Conservation (phyloP, 2,329 filamentous ascomycete species). For the Pseudopyricularia cyperi region DNA sequence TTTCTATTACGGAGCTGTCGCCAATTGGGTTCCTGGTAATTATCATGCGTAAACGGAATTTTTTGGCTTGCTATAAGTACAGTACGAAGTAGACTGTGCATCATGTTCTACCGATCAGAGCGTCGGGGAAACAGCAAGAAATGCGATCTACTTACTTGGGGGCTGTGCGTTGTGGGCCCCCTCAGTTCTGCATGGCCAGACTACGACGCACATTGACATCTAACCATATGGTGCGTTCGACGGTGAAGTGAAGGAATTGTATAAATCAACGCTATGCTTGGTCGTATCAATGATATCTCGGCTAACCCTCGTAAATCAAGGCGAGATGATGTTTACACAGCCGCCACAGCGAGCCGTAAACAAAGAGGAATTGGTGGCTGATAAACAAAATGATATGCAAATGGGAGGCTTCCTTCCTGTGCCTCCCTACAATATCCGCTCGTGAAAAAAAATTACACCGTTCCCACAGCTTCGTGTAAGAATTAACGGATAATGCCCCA, state of each 20-base stretch:
- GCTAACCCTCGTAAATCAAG: not conserved
- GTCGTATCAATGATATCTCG: not conserved
- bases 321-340: not conserved
- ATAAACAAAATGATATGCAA: not conserved
- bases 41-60: too few species aligned
- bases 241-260: not conserved
- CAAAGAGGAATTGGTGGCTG: not conserved
- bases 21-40: too few species aligned
- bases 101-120: too few species aligned
- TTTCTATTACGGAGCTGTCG: too few species aligned
- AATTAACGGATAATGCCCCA: slow-evolving; percentile 69
- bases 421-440: not conserved
- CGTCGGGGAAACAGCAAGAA: too few species aligned
- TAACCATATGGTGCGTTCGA: not conserved
- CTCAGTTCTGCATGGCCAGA: too few species aligned
- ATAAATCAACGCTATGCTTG: not conserved
- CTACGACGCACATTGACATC: not conserved
- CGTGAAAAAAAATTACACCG: not conserved
- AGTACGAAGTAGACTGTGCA: too few species aligned
- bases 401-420: not conserved
- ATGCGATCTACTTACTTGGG: too few species aligned
- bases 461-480: not conserved
- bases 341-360: not conserved
- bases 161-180: too few species aligned
- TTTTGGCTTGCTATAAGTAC: too few species aligned